Conservation (phyloP, 2,329 filamentous ascomycete genomes). For the Piedraia hortae region DNA sequence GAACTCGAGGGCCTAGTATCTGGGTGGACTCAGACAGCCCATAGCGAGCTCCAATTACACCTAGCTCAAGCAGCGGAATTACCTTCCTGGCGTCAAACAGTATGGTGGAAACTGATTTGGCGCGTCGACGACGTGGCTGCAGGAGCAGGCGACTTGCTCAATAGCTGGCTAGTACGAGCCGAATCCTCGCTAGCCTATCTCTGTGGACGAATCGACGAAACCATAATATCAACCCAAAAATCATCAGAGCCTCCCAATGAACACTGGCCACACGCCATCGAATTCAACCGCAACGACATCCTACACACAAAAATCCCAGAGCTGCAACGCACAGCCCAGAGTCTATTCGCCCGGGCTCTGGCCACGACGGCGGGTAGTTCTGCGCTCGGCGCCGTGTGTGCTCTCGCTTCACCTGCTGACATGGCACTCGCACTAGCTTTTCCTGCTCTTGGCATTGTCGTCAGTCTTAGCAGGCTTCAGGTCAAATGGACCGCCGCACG, state of each 20-base stretch:
- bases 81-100: constrained; percentile 49
- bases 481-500: constrained; percentile 27
- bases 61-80: constrained; percentile 53
- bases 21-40: constrained; percentile 51
- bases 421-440: constrained; percentile 31
- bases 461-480: constrained; percentile 29
- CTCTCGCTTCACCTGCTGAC: constrained; percentile 24
- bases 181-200: constrained; percentile 66
- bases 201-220: constrained; percentile 44
- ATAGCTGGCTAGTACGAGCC: constrained; percentile 47
- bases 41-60: constrained; percentile 56
- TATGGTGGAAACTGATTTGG: constrained; percentile 94
- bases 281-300: constrained; percentile 31
- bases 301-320: constrained; percentile 16
- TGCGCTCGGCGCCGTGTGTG: constrained; percentile 27
- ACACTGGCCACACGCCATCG: constrained; percentile 50
- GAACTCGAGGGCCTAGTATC: constrained; percentile 32
- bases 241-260: constrained; percentile 11
- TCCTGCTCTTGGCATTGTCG: constrained; percentile 29
- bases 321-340: constrained; percentile 20
- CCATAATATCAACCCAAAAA: constrained; percentile 20
- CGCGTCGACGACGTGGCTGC: constrained; percentile 74
- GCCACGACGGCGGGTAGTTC: constrained; percentile 35
- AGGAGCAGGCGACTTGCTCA: constrained; percentile 53
- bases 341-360: constrained; percentile 39